A percentile compares a stretch with the other conserved stretches of the same genome.
These are phyloP conservation scores for Echium plantagineum DNA, from an alignment of 257 asterid genomes.

Conservation along the genomic window DNA sequence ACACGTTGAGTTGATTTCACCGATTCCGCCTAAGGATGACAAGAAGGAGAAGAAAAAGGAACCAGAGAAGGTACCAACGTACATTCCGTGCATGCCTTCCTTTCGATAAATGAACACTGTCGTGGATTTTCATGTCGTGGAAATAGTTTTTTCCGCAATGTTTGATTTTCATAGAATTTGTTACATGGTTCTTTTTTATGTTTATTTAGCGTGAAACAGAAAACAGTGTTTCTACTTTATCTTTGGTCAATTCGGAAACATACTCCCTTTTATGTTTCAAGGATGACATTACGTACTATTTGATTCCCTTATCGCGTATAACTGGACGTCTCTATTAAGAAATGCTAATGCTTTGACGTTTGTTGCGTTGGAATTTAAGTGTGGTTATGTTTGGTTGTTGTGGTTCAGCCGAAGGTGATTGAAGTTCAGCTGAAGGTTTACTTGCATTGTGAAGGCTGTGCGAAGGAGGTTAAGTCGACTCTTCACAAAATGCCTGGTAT, in stretches of 20 bases:
- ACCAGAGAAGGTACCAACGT: constrained; percentile 13
- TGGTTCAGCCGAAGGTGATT: constrained; percentile 24
- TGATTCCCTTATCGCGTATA: no score
- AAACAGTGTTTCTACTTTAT: no score
- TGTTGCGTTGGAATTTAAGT: background rate
- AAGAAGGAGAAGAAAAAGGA: constrained; percentile 19
- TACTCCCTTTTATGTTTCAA: no score
- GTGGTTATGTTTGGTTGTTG: background rate
- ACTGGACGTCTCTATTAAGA: no score
- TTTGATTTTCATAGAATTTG: background rate
- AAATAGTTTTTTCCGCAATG: no score
- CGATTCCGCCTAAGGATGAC: constrained; percentile 17
- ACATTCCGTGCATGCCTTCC: no score
- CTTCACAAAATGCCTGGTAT: constrained; percentile 57
- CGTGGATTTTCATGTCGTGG: no score
- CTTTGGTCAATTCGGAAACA: no score
- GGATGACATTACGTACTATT: no score
- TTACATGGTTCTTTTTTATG: no score
- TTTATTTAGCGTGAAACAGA: background rate
- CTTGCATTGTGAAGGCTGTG: constrained; percentile 64
- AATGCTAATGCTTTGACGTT: no score
- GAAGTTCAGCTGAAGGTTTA: constrained; percentile 45
- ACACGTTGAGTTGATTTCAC: constrained; percentile 45
- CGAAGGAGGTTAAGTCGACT: constrained; percentile 42
- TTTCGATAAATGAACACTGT: no score